Evolutionary conservation across 257 asterid genomes (phyloP), one percentile per base, ranked within the genome.

Genomic region (Rhazya stricta): DNA sequence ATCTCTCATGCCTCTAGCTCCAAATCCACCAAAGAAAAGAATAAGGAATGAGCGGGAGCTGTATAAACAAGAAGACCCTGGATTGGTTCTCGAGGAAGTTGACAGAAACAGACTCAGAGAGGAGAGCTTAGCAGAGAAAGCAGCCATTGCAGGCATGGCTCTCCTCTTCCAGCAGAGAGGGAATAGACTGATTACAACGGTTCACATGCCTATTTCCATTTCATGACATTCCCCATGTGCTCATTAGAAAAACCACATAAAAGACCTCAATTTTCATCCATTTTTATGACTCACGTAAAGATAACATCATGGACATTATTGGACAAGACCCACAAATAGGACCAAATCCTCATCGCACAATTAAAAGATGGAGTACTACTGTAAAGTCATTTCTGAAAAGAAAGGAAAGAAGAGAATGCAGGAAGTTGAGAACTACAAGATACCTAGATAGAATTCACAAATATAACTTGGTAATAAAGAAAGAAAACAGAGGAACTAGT

Each of bases 161-260:
- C 66, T 80, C 78, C 65, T 69, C 67, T 63, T 73, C 71, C 77
- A 63, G 48, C 76, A 48, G 72, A 27, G 43, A 57, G 82, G 81
- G 77, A 79, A 78, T 81, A 58, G 77, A 81, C 46, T 77, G 85
- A 85, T 76, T 67, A 80, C 86, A 80, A 83, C 85, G 48, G 5
- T 69, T 88, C 91, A 88, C 91, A 83, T 88, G 90, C 73, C 76
- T 72, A 48, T 41, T 85, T 68, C 77, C 54, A 70, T 27, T 77
- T 83, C 91, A 80, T 81, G 81, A 79, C 86, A n/a, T 73, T 78
- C 73, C 80, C 84, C 94, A 88, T 88, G 92, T 89, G 90, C 84
- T 41, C 68, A 56, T 76, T 30, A 71, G 36, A n/a, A 62, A n/a
- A 67, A 43, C 77, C 37, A 30, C 56, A 50, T 80, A 71, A 71